Base-by-base conservation (phyloP, 108 stramenopile species). In the Discostella stelligeroides region DNA sequence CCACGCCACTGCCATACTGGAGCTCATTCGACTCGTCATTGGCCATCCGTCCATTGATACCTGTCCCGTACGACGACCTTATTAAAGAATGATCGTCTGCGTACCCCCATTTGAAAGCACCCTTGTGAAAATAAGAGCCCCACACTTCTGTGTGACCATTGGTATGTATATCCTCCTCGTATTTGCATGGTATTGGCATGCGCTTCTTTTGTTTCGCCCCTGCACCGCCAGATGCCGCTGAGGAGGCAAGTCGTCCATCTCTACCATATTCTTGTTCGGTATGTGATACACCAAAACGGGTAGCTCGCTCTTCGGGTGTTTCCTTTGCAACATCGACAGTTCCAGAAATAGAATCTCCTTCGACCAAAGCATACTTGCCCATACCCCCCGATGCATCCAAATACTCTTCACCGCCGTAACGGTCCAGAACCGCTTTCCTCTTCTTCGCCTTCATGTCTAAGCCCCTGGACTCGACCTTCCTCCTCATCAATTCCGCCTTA, bases 31-130 rank as follows among this genome's bases (percentile, higher is more conserved):
- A 87, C 66, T 94, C 92, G 69, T 92, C 92, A 68, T 95, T 95
- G 50, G 97, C 98, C n/a, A 58, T 72, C 57, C 95, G 82, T 25
- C 99, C 99, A 50, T 83, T 92, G 28, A 63, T 82, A 15, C 98
- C 99, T 2, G 98, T 99, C 55, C 97, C 98, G 62, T 98, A 98
- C 0, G 95, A 88, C 27, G 82, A 89, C 66, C 72, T 69, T 23
- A 93, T 84, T n/a, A 97, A 71, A 0, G 93, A 95, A 75, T 97
- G 97, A 72, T 98, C 98, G 86, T 98, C 98, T 17, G 81, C 86
- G 72, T 94, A 99, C 17, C 99, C 99, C 99, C 99, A 99, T 43
- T 71, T 58, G 65, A 95, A 93, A 8, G 89, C 89, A 18, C 92
- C 88, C 51, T 73, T 77, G 80, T 98, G 97, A 72, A 95, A 99